These are phyloP conservation scores for Serendipita indica DNA, from an alignment of 768 basidiomycete species.

Conservation along the genomic window DNA sequence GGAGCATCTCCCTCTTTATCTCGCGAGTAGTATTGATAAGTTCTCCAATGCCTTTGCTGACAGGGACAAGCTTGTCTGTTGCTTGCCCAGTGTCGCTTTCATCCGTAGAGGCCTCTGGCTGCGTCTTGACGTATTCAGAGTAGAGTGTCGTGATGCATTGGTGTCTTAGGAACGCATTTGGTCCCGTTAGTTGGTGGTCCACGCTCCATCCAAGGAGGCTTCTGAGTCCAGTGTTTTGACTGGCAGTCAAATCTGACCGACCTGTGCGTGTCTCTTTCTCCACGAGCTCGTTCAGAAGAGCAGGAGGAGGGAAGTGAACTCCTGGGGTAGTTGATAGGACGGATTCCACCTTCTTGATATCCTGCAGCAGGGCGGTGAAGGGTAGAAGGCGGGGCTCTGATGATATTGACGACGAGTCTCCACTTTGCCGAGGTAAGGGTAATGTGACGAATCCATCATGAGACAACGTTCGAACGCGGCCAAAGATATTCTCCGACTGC, in stretches of 20 bases:
- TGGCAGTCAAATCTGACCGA: constrained; percentile 32
- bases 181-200: constrained; percentile 29
- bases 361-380: constrained; percentile 28
- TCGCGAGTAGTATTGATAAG: constrained; percentile 36
- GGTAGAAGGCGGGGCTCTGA: constrained; percentile 15
- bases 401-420: constrained; percentile 21
- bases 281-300: constrained; percentile 35
- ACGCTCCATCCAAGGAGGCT: constrained; percentile 48
- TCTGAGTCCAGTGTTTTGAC: constrained; percentile 38
- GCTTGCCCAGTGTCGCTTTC: constrained; percentile 10
- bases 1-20: constrained; percentile 18
- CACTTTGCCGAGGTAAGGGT: constrained; percentile 26
- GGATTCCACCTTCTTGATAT: constrained; percentile 26
- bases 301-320: constrained; percentile 33
- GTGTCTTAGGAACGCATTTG: constrained; percentile 39
- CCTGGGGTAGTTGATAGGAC: constrained; percentile 42
- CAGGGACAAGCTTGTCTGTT: constrained; percentile 23
- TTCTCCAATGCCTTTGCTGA: constrained; percentile 34
- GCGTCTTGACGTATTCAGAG: constrained; percentile 25
- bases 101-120: neutral
- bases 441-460: constrained; percentile 21
- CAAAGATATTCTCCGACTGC: neutral
- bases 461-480: constrained; percentile 16
- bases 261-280: constrained; percentile 32
- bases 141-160: constrained; percentile 42